phyloP scores from a whole-genome alignment of 2,329 filamentous ascomycete species.

The Sphaerostilbella broomeana region DNA sequence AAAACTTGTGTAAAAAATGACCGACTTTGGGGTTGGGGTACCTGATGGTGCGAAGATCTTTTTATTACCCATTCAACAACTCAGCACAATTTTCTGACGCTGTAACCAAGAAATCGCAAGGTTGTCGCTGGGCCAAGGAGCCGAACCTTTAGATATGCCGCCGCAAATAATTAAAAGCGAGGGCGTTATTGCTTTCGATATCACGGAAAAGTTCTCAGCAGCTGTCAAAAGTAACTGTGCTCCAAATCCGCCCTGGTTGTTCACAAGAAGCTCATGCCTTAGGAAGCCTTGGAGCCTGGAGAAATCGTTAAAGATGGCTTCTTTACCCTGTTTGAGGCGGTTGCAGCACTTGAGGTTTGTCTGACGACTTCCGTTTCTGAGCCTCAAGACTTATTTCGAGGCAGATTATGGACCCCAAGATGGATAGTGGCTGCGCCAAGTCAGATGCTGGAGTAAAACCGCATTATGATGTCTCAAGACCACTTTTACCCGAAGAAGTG shows the following conservation, averaged over 20 bases:
- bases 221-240: constrained; percentile 45
- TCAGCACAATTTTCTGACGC: constrained; percentile 19
- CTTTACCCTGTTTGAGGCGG: constrained; percentile 91
- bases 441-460: constrained; percentile 78
- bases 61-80: constrained; percentile 1
- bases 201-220: constrained; percentile 48
- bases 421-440: constrained; percentile 86
- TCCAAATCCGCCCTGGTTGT: background rate
- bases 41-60: constrained; percentile 29
- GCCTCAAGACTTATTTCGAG: constrained; percentile 1
- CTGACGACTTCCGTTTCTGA: background rate
- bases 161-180: constrained; percentile 36
- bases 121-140: constrained; percentile 33
- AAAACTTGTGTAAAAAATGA: constrained; percentile 21
- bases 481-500: constrained; percentile 69
- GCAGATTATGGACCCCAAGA: constrained; percentile 98
- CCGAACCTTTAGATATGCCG: constrained; percentile 27
- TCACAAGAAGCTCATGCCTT: background rate
- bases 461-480: constrained; percentile 65
- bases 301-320: constrained; percentile 88
- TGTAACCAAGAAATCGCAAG: constrained; percentile 32
- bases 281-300: constrained; percentile 64
- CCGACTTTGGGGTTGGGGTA: constrained; percentile 29
- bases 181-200: constrained; percentile 51
- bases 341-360: constrained; percentile 70